These are phyloP conservation scores for Metschnikowia amazonensis DNA, from an alignment of 805 yeast species.

Conservation along the genomic window DNA sequence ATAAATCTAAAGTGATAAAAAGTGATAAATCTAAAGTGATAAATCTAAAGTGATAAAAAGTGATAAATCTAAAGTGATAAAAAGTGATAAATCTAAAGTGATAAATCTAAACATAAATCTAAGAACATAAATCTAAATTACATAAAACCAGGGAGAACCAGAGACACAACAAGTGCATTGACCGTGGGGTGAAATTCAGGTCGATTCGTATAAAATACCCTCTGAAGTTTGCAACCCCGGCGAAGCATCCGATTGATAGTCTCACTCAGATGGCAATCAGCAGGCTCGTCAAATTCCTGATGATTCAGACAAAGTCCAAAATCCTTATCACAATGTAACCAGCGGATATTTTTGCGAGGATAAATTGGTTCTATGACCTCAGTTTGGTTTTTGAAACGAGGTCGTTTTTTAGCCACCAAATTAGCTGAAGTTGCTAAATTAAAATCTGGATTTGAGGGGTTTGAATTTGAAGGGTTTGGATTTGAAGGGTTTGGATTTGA, in stretches of 20 bases:
- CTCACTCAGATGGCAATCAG: conserved; percentile 13
- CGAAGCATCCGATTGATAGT: conserved; percentile 10
- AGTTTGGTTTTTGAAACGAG: not conserved
- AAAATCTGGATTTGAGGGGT: too few relatives aligned
- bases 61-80: too few relatives aligned
- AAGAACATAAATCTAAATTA: too few relatives aligned
- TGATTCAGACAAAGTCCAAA: conserved; percentile 16
- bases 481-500: too few relatives aligned
- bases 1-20: too few relatives aligned
- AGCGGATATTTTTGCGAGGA: conserved; percentile 7
- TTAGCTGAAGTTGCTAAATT: not conserved
- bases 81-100: too few relatives aligned
- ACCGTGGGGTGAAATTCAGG: conserved; percentile 10
- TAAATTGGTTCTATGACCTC: not conserved
- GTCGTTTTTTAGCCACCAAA: not conserved
- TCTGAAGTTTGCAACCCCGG: not conserved
- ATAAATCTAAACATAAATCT: too few relatives aligned
- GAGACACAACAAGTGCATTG: conserved; percentile 17
- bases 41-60: too few relatives aligned
- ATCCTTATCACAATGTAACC: conserved; percentile 18
- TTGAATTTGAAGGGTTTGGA: too few relatives aligned
- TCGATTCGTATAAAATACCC: conserved; percentile 17
- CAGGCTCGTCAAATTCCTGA: conserved; percentile 10
- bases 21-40: too few relatives aligned
- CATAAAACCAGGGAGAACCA: not conserved